phyloP scores from a whole-genome alignment of 2,329 filamentous ascomycete genomes.

The Pseudogymnoascus sp. region DNA sequence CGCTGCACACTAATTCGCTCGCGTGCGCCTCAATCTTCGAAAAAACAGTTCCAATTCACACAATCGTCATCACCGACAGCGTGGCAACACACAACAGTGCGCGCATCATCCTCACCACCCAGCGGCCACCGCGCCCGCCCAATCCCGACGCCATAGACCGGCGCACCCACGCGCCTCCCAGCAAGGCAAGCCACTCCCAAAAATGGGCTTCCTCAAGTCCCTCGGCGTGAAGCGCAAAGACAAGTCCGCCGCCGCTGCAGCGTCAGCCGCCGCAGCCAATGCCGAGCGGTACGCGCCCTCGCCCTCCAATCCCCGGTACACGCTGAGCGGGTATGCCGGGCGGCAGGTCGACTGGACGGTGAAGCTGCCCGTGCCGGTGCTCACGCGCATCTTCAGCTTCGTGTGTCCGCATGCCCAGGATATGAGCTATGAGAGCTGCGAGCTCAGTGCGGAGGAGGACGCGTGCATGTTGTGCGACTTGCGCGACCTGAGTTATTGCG shows the following conservation, averaged over 20 bases:
- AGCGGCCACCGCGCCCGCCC: not conserved
- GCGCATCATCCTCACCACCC: not conserved
- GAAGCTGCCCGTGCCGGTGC: constrained; percentile 57
- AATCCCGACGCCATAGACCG: not conserved
- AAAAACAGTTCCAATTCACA: not conserved
- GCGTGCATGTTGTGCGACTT: constrained; percentile 91
- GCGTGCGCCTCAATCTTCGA: not conserved
- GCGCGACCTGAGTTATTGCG: constrained; percentile 76
- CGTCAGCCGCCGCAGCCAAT: not conserved
- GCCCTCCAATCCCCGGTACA: not conserved
- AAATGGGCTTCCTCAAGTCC: constrained; percentile 1
- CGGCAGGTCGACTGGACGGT: constrained; percentile 12
- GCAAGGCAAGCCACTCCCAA: not conserved
- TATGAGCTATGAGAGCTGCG: constrained; percentile 70
- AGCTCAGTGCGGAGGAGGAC: constrained; percentile 69
- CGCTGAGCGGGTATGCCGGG: not conserved
- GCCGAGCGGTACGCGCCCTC: not conserved
- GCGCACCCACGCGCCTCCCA: not conserved
- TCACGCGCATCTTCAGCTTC: constrained; percentile 69
- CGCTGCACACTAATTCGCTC: not conserved
- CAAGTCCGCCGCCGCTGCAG: not conserved
- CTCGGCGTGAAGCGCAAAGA: constrained; percentile 6
- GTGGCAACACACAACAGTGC: not conserved
- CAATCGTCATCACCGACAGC: not conserved
- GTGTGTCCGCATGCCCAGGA: constrained; percentile 80